These are phyloP conservation scores for Mycena latifolia DNA, from an alignment of 768 basidiomycete genomes.

Conservation along the genomic window DNA sequence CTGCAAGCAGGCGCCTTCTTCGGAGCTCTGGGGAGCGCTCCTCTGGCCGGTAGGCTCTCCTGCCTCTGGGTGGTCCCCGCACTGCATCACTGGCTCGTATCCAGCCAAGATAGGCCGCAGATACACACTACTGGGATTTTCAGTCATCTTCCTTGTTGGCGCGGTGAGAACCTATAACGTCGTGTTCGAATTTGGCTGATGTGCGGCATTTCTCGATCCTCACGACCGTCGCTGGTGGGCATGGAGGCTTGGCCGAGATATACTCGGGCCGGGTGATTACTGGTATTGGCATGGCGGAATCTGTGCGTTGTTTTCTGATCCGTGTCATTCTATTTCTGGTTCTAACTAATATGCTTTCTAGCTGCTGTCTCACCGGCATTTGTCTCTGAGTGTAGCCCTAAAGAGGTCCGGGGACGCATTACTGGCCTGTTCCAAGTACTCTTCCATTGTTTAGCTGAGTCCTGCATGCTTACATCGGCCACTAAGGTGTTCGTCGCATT, in stretches of 20 bases:
- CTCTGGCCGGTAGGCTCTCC: slow-evolving; percentile 67
- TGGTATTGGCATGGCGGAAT: slow-evolving; percentile 89
- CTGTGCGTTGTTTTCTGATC: slow-evolving; percentile 44
- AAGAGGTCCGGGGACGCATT: slow-evolving; percentile 87
- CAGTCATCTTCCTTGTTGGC: slow-evolving; percentile 75
- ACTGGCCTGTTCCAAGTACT: slow-evolving; percentile 85
- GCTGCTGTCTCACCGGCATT: slow-evolving; percentile 85
- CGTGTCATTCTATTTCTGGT: not conserved
- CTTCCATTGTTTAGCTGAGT: too few relatives aligned
- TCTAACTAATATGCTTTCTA: not conserved
- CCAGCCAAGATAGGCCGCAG: slow-evolving; percentile 76
- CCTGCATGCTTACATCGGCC: not conserved
- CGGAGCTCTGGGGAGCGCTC: slow-evolving; percentile 82
- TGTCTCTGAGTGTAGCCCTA: slow-evolving; percentile 90
- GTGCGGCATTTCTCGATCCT: slow-evolving; percentile 62
- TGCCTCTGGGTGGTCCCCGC: not conserved
- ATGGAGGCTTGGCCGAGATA: slow-evolving; percentile 73
- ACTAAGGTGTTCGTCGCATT: slow-evolving; percentile 62
- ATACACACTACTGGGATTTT: slow-evolving; percentile 71
- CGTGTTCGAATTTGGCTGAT: not conserved
- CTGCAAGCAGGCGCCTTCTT: slow-evolving; percentile 92
- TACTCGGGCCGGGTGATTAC: slow-evolving; percentile 86
- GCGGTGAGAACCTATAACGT: slow-evolving; percentile 63
- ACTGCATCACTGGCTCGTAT: not conserved
- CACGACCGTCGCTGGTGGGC: slow-evolving; percentile 71